These are phyloP conservation scores for Gastrolobium villosum DNA, from an alignment of 306 rosid genomes.

Conservation along the genomic window DNA sequence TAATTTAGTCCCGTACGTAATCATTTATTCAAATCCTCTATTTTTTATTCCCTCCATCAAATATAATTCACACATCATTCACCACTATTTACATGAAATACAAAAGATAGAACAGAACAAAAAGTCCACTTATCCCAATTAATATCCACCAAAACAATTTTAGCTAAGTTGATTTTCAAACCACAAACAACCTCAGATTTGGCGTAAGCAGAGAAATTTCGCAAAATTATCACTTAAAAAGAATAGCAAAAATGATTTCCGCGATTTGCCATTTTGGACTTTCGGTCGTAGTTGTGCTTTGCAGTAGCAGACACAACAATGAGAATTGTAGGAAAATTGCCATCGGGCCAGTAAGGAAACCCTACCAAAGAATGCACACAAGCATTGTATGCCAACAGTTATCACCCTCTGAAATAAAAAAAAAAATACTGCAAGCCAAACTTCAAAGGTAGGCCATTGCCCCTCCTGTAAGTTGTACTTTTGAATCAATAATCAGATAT, in stretches of 20 bases:
- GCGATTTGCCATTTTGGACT: no score
- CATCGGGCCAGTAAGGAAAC: background rate
- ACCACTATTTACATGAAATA: no score
- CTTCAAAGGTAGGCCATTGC: background rate
- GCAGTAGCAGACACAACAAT: background rate
- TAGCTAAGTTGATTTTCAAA: background rate
- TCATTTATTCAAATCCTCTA: no score
- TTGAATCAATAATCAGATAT: slow-evolving; percentile 27
- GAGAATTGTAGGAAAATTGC: background rate
- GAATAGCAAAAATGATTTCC: background rate
- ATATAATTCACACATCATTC: no score
- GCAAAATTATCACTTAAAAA: background rate
- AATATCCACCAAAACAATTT: background rate
- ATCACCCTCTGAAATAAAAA: background rate
- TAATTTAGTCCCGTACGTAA: no score
- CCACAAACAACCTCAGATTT: background rate
- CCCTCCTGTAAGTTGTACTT: background rate
- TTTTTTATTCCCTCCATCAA: no score
- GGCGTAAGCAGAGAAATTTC: background rate
- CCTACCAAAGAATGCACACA: background rate
- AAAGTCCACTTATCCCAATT: no score
- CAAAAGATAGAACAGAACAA: no score
- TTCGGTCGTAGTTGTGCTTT: background rate
- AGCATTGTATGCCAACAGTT: background rate
- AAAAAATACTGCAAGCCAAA: background rate